Base-by-base conservation (phyloP, 2,329 filamentous ascomycete genomes). In the Alternaria gansuensis region DNA sequence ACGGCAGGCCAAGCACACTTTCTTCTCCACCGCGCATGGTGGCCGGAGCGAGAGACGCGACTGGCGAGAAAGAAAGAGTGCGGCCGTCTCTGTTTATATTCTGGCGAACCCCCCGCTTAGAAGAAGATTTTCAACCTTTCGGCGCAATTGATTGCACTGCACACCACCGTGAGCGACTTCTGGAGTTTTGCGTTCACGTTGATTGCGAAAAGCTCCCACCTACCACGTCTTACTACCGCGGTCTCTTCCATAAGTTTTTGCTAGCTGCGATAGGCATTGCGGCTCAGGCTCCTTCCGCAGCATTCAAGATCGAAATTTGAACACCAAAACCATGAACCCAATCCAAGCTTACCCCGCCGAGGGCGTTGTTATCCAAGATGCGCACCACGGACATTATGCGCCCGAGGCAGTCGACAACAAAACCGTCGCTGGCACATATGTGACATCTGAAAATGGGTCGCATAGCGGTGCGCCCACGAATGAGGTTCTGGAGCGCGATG, bases 141-240 rank as follows among this genome's bases (percentile, higher is more conserved):
- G 40, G 48, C 33, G 57, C 60, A 40, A 45, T 56, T 55, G 39
- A 31, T 37, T 33, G 17, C 10, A 44, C 31, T 58, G 45, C 59
- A 62, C 39, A 45, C 37, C 43, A 59, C 66, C 70, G 75, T 75
- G 74, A 72, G 76, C 76, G 76, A 78, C 76, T 78, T 78, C 40
- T 65, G 75, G 76, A 77, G 76, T 77, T 78, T 78, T 78, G 76
- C 76, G 76, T 73, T 76, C 74, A 68, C 72, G 69, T 66, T 68
- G 56, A 58, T 43, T 59, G 45, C 62, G 67, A 70, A 78, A 78
- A 77, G 69, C 75, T 77, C 75, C 75, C 64, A 54, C 51, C 41
- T 17, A 51, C 33, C 26, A 36, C 31, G 36, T 24, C 24, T 8
- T 36, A 26, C 14, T 34, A 1, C 49, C 3, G 28, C 33, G 23